A percentile compares a stretch with the other conserved stretches of the same genome.
Evolutionary conservation across 148 eudicot species (phyloP).

Genomic region (Gaultheria prostrata): DNA sequence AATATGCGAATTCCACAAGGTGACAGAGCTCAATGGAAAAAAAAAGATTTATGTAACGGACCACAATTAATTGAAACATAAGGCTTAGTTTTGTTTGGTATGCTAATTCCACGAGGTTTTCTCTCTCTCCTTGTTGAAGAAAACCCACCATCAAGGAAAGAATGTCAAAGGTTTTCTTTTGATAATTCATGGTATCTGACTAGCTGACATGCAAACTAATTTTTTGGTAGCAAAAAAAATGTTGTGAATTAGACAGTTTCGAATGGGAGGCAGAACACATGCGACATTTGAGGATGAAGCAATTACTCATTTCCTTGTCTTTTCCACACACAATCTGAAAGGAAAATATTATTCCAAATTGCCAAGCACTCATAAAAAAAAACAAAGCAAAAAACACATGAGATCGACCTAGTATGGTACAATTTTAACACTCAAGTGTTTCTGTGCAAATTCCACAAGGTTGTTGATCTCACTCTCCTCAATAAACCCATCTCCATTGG

Average conservation of each 20-base stretch:
- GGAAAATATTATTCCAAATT: not conserved
- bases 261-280: not conserved
- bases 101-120: no score
- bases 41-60: no score
- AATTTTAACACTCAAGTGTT: not conserved
- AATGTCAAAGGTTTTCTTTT: not conserved
- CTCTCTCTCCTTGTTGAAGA: not conserved
- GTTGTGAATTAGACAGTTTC: not conserved
- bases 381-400: not conserved
- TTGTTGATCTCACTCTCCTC: constrained; percentile 16
- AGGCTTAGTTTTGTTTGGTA: no score
- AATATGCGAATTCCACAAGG: not conserved
- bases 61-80: no score
- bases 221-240: no score
- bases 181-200: not conserved
- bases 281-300: not conserved
- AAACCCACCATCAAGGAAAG: not conserved
- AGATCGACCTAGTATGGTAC: not conserved
- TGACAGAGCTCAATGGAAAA: no score
- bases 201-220: no score
- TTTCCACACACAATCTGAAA: not conserved
- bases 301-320: not conserved
- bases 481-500: constrained; percentile 19
- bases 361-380: not conserved
- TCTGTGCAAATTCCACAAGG: constrained; percentile 24